A percentile compares a stretch with the other conserved stretches of the same genome.
phyloP scores from a whole-genome alignment of 768 basidiomycete species.

The Cyclocybe cylindracea region DNA sequence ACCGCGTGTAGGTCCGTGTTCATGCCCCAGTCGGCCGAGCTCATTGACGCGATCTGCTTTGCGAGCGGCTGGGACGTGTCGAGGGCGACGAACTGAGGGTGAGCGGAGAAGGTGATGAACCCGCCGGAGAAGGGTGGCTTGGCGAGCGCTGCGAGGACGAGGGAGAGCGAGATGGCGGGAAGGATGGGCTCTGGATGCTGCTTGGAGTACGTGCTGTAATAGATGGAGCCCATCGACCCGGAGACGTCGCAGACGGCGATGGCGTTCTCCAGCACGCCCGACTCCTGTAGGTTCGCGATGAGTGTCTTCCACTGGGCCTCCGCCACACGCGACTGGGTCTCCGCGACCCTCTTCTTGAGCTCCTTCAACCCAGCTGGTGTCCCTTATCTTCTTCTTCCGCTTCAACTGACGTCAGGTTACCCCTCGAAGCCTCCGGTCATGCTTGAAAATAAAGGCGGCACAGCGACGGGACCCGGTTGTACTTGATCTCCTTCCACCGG shows the following conservation, averaged over 20 bases:
- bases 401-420: conserved; percentile 62
- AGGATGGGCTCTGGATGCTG: conserved; percentile 47
- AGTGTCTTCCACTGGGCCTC: conserved; percentile 72
- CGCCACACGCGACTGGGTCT: conserved; percentile 42
- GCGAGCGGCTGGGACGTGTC: conserved; percentile 41
- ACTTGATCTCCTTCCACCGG: conserved; percentile 57
- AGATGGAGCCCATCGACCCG: conserved; percentile 61
- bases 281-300: conserved; percentile 50
- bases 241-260: conserved; percentile 79
- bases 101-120: conserved; percentile 68
- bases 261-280: conserved; percentile 56
- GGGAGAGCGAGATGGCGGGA: conserved; percentile 66
- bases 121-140: conserved; percentile 62
- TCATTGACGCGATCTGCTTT: conserved; percentile 40
- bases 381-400: conserved; percentile 55
- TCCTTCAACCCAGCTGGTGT: conserved; percentile 16
- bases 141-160: conserved; percentile 63
- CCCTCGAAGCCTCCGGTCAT: conserved; percentile 57
- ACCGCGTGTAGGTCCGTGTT: conserved; percentile 67
- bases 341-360: conserved; percentile 28
- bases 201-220: background rate
- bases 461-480: conserved; percentile 58
- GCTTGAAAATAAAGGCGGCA: conserved; percentile 53
- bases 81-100: conserved; percentile 51
- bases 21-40: conserved; percentile 42